Conservation (phyloP, 768 basidiomycete genomes). For the Trametes maxima region DNA sequence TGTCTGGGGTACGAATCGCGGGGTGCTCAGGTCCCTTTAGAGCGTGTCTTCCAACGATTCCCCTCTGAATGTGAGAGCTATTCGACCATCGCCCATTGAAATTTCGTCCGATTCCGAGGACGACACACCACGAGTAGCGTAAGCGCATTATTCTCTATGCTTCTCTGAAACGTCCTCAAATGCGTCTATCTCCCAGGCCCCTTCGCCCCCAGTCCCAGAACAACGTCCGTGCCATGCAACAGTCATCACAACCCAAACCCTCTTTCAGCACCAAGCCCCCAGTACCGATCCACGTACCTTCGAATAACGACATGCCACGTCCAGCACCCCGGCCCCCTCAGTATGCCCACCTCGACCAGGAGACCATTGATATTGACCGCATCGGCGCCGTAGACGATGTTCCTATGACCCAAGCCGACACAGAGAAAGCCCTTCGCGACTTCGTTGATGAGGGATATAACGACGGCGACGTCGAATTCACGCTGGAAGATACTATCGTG, state of each 20-base stretch:
- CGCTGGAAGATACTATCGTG: conserved; percentile 70
- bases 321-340: conserved; percentile 15
- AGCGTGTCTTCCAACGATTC: conserved; percentile 15
- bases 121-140: conserved; percentile 16
- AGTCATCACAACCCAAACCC: not conserved
- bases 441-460: conserved; percentile 38
- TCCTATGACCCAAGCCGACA: conserved; percentile 23
- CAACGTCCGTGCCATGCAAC: conserved; percentile 2
- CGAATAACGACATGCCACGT: conserved; percentile 30
- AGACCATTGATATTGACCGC: conserved; percentile 36
- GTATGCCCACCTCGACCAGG: conserved; percentile 30
- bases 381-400: conserved; percentile 27
- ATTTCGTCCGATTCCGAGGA: conserved; percentile 32
- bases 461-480: conserved; percentile 43
- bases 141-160: not conserved
- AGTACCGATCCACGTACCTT: conserved; percentile 40
- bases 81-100: conserved; percentile 10
- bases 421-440: conserved; percentile 29
- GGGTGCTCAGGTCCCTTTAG: not conserved
- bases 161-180: not conserved
- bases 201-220: conserved; percentile 22
- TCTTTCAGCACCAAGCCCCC: conserved; percentile 16
- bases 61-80: not conserved
- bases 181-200: not conserved
- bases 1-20: too few species aligned